Evolutionary conservation across 2,329 filamentous ascomycete species (phyloP).

Genomic region (Hypoxylon sp.): DNA sequence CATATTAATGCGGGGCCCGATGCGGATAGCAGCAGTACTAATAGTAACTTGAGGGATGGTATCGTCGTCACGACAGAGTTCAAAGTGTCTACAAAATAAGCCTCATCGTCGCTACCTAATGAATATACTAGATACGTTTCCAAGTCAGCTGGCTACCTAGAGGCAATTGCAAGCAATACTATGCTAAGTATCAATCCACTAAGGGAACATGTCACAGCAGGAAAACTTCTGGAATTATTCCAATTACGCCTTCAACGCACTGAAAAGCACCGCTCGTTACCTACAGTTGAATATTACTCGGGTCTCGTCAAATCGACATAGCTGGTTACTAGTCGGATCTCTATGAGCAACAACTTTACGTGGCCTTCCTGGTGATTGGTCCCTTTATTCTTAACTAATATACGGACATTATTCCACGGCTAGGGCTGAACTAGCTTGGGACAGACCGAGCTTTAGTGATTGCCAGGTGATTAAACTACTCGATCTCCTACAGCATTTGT

Average conservation of each 20-base stretch:
- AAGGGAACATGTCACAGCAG: neutral
- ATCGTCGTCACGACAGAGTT: conserved; percentile 8
- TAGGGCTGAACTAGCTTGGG: neutral
- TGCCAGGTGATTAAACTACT: neutral
- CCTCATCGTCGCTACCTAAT: neutral
- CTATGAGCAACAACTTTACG: neutral
- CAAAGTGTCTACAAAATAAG: conserved; percentile 4
- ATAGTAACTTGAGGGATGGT: conserved; percentile 2
- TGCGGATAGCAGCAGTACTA: conserved; percentile 6
- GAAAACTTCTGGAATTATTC: neutral
- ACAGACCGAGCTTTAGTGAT: neutral
- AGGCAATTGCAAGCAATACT: neutral
- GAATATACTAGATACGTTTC: neutral
- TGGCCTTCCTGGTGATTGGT: neutral
- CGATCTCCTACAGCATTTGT: neutral
- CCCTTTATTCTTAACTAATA: neutral
- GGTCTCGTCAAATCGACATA: neutral
- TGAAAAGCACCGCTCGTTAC: neutral
- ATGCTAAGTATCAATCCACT: neutral
- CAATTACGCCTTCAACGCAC: neutral
- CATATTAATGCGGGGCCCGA: conserved; percentile 4
- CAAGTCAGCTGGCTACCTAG: neutral
- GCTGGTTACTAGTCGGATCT: neutral
- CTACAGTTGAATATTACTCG: neutral
- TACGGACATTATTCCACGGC: no score